A percentile compares a stretch with the other conserved stretches of the same genome.
phyloP scores from a whole-genome alignment of 176 grass and related monocot genomes.

The Tillandsia fasciculata region DNA sequence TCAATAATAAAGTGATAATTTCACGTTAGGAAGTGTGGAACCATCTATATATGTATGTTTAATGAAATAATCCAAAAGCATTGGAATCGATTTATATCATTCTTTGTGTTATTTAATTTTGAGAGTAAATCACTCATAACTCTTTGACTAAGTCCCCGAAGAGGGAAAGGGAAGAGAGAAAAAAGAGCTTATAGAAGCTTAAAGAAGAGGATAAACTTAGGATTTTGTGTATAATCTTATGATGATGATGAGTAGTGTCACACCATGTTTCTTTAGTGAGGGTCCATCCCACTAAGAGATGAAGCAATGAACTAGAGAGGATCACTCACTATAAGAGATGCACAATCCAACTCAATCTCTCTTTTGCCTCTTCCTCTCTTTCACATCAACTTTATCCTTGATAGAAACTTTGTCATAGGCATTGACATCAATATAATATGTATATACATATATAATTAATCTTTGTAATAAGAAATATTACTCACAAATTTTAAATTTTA shows the following conservation, averaged over 20 bases:
- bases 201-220: constrained; percentile 16
- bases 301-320: no score
- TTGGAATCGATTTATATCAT: constrained; percentile 30
- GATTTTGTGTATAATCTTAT: constrained; percentile 18
- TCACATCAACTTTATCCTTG: constrained; percentile 1
- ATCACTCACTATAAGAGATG: background rate
- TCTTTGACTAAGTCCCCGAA: constrained; percentile 40
- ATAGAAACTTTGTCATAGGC: background rate
- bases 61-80: constrained; percentile 23
- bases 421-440: background rate
- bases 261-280: constrained; percentile 13
- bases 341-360: background rate
- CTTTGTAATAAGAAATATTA: no score
- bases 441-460: background rate
- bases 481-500: no score
- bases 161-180: constrained; percentile 21
- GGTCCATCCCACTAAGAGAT: background rate
- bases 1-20: no score
- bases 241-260: background rate
- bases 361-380: background rate
- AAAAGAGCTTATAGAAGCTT: background rate
- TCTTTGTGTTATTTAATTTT: background rate
- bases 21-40: no score
- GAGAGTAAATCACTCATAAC: background rate
- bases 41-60: no score